Conservation (phyloP, 495 filamentous ascomycete species). For the Parmelia sp. region DNA sequence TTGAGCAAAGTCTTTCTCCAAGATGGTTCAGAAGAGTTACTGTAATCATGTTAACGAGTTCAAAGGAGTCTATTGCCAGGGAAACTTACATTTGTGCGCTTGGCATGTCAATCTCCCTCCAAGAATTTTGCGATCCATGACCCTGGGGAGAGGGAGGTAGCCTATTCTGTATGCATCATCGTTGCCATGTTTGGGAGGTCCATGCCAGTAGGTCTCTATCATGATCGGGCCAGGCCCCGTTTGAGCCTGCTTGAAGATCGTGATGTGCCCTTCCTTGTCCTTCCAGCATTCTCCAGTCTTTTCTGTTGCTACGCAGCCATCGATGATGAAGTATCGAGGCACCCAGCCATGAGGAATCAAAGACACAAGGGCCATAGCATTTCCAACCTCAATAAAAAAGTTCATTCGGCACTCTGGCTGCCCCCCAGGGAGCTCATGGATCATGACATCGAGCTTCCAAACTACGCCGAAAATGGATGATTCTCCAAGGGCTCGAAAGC, state of each 20-base stretch:
- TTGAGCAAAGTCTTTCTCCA: neutral
- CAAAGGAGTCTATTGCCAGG: neutral
- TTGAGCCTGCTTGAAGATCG: conserved; percentile 9
- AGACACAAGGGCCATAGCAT: neutral
- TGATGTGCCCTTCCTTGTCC: conserved; percentile 5
- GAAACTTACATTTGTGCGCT: neutral
- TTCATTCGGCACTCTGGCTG: conserved; percentile 17
- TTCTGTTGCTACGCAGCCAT: conserved; percentile 13
- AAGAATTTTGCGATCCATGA: conserved; percentile 10
- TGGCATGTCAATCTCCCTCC: conserved; percentile 13
- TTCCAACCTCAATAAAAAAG: conserved; percentile 13
- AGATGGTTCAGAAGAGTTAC: neutral
- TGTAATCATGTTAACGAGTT: neutral
- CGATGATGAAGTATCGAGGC: conserved; percentile 13
- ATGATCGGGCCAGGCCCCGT: conserved; percentile 5
- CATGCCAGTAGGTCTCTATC: conserved; percentile 13
- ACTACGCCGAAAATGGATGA: conserved; percentile 1
- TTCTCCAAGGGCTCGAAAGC: conserved; percentile 8
- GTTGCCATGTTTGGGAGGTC: neutral
- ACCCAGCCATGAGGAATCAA: conserved; percentile 15
- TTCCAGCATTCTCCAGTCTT: conserved; percentile 12
- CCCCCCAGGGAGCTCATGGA: conserved; percentile 2
- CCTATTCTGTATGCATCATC: neutral
- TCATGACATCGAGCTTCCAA: conserved; percentile 12
- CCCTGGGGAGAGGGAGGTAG: neutral